A percentile compares a stretch with the other conserved stretches of the same genome.
These are phyloP conservation scores for Pseudogymnoascus sp. DNA, from an alignment of 2,329 filamentous ascomycete genomes.

Conservation along the genomic window DNA sequence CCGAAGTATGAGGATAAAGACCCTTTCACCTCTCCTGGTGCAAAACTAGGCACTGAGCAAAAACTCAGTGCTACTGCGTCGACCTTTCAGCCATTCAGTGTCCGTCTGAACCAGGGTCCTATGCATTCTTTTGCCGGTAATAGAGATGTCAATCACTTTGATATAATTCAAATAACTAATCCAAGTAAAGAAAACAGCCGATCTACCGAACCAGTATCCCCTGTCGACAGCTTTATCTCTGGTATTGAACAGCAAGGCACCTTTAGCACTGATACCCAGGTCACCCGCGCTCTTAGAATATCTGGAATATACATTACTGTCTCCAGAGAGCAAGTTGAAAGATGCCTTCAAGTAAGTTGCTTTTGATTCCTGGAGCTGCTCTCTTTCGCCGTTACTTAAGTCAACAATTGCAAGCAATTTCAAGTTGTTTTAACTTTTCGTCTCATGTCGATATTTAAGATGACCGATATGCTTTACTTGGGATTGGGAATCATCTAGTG, in stretches of 20 bases:
- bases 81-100: conserved; percentile 45
- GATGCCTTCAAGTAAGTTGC: conserved; percentile 20
- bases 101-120: conserved; percentile 11
- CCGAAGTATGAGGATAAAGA: conserved; percentile 36
- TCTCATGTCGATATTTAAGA: neutral
- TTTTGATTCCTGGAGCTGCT: neutral
- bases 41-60: conserved; percentile 30
- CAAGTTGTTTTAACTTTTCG: neutral
- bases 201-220: neutral
- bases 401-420: neutral
- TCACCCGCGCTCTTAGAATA: conserved; percentile 25
- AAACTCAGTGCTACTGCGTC: conserved; percentile 57
- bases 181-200: neutral
- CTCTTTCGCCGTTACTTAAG: neutral
- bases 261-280: conserved; percentile 26
- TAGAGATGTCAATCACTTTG: neutral
- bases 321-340: conserved; percentile 17
- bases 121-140: neutral
- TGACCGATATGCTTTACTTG: neutral
- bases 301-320: conserved; percentile 20
- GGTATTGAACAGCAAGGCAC: conserved; percentile 13
- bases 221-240: neutral
- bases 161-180: neutral
- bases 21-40: conserved; percentile 40
- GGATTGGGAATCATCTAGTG: neutral